These are phyloP conservation scores for Eleusine indica DNA, from an alignment of 176 grass and related monocot genomes.

Conservation along the genomic window DNA sequence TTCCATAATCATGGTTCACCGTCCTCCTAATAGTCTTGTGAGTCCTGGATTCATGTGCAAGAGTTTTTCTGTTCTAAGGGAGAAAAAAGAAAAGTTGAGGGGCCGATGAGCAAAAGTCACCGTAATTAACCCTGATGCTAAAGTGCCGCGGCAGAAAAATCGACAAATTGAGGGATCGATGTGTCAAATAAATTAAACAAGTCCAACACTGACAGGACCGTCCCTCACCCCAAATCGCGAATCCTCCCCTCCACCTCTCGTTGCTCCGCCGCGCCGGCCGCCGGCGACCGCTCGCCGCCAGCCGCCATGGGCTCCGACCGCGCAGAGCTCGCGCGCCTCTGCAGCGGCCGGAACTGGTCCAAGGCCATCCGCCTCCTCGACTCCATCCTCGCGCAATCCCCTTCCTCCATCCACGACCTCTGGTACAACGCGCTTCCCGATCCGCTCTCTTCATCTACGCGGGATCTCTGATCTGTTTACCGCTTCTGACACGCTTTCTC, in stretches of 20 bases:
- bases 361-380: conserved; percentile 95
- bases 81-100: too few species aligned
- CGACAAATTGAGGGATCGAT: neutral
- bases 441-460: conserved; percentile 2
- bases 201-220: neutral
- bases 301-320: conserved; percentile 58
- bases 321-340: conserved; percentile 81
- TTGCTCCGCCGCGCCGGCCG: conserved; percentile 27
- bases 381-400: conserved; percentile 62
- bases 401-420: conserved; percentile 91
- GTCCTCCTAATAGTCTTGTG: too few species aligned
- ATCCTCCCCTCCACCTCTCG: conserved; percentile 49
- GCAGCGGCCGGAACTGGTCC: conserved; percentile 86
- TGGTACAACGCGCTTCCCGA: conserved; percentile 43
- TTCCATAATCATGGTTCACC: too few species aligned
- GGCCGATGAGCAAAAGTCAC: too few species aligned
- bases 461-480: conserved; percentile 38
- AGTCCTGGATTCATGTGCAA: too few species aligned
- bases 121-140: neutral
- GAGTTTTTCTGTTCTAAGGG: too few species aligned
- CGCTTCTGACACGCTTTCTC: neutral
- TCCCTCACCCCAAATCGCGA: conserved; percentile 43
- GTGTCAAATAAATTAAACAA: conserved; percentile 9
- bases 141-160: neutral
- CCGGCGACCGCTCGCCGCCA: conserved; percentile 34